These are phyloP conservation scores for Trametes punicea DNA, from an alignment of 768 basidiomycete genomes.

Conservation along the genomic window DNA sequence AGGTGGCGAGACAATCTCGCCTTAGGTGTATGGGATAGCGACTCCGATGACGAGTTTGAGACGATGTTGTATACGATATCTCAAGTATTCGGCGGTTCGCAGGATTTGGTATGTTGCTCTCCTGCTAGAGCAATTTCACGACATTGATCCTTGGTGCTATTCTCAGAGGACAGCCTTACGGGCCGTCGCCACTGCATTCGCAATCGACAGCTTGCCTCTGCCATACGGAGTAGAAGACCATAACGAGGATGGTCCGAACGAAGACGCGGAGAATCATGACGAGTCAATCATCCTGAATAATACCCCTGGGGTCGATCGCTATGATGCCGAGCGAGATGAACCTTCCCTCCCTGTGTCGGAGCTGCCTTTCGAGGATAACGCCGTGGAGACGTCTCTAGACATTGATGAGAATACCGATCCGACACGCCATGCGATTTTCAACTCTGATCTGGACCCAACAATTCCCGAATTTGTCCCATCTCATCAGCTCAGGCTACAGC, in stretches of 20 bases:
- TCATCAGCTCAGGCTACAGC: background rate
- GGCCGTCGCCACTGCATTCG: background rate
- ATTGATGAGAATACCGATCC: too few species aligned
- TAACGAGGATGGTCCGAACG: background rate
- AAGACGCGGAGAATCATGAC: background rate
- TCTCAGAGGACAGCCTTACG: background rate
- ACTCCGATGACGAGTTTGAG: background rate
- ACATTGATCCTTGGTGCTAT: background rate
- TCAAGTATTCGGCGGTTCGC: background rate
- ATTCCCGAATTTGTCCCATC: slow-evolving; percentile 9
- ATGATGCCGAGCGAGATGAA: too few species aligned
- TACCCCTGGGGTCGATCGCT: too few species aligned
- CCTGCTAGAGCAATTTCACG: too few species aligned
- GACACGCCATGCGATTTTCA: background rate
- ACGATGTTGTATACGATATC: slow-evolving; percentile 1
- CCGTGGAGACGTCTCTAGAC: too few species aligned
- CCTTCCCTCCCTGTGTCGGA: too few species aligned
- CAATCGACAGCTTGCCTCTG: background rate
- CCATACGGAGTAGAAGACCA: background rate
- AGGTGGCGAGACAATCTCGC: background rate
- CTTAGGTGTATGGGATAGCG: background rate
- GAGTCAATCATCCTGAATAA: background rate
- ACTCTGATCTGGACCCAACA: slow-evolving; percentile 4
- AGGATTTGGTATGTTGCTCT: background rate
- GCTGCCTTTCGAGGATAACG: too few species aligned